Conservation (phyloP, 805 yeast genomes). For the Yarrowia porcina region DNA sequence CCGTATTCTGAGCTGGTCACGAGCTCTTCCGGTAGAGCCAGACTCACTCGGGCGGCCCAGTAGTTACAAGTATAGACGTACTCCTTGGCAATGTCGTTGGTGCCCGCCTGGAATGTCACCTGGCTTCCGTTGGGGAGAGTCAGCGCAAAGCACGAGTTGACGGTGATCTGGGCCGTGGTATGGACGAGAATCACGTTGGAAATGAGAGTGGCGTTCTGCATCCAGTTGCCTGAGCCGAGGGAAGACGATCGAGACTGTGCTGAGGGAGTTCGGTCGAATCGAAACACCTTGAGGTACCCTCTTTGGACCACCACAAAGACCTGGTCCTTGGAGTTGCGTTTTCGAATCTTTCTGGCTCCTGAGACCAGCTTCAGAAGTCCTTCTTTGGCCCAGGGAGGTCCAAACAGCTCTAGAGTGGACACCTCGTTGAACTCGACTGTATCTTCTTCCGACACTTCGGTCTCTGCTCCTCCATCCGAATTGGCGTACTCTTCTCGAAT, state of each 20-base stretch:
- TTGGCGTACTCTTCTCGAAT: slow-evolving; percentile 31
- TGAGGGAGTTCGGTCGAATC: slow-evolving; percentile 28
- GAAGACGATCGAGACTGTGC: background rate
- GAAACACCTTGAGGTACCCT: slow-evolving; percentile 48
- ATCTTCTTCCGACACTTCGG: background rate
- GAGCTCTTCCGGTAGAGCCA: slow-evolving; percentile 67
- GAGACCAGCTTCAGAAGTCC: slow-evolving; percentile 48
- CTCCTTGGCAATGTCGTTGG: slow-evolving; percentile 61
- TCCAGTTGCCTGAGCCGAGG: slow-evolving; percentile 66
- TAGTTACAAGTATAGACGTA: slow-evolving; percentile 76
- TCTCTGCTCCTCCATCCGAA: background rate
- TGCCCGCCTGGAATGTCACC: slow-evolving; percentile 54
- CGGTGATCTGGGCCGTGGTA: slow-evolving; percentile 35
- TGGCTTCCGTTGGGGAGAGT: slow-evolving; percentile 30
- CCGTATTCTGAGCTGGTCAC: slow-evolving; percentile 77
- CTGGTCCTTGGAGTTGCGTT: slow-evolving; percentile 43
- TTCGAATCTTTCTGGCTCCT: slow-evolving; percentile 28
- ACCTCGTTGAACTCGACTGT: background rate
- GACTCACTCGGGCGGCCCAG: slow-evolving; percentile 83
- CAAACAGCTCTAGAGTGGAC: slow-evolving; percentile 51
- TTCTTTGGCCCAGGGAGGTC: slow-evolving; percentile 76
- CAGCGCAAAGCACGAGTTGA: slow-evolving; percentile 34
- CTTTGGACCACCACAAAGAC: slow-evolving; percentile 62
- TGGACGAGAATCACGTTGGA: slow-evolving; percentile 52
- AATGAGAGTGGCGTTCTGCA: slow-evolving; percentile 55